Base-by-base conservation (phyloP, 2,329 filamentous ascomycete species). In the Sclerotinia sclerotiorum region DNA sequence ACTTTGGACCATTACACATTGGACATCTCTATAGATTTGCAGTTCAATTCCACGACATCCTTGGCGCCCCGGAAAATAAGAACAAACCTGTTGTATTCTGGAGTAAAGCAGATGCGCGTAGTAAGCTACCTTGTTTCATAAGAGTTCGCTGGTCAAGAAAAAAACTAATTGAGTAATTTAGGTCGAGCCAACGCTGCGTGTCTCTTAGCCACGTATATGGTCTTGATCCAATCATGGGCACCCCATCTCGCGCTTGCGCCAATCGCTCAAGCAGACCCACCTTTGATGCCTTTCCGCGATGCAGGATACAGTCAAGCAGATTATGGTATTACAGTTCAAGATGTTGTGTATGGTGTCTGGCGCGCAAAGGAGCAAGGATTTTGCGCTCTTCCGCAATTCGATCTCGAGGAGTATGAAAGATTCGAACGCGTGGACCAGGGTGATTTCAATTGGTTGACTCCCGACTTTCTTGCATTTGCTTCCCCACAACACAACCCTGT, bases 401-500 rank as follows among this genome's bases (percentile, higher is more conserved):
- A 94, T 76, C 85, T 99, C 27, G 94, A 97, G 81, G 93, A 97
- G 87, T 99, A 99, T 79, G 95, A 99, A 81, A 90, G 87, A 78
- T 99, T 88, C 76, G 95, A 99, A 82, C 87, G 95, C 69, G 95
- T 99, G 27, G 95, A 99, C 79, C 93, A 97, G 84, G 95, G 95
- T 72, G 95, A 99, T 81, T 99, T 99, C 90, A 99, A 99, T 86
- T 99, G 95, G 95, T 87, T 99, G 69, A 97, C 94, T 7, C 94
- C 94, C 11, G 84, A 94, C 77, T 99, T 99, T 82, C 86, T 99
- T 64, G 95, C 95, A 29, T 98, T 99, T 79, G 95, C 95, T 56
- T 98, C 94, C 27, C 95, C 95, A 15, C 93, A 98, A 79, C 90
- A 94, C 76, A 84, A 87, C 68, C 92, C 93, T 6, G 87, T 90